phyloP scores from a whole-genome alignment of 169 alveolate genomes.

The Cryptosporidium xiaoi region DNA sequence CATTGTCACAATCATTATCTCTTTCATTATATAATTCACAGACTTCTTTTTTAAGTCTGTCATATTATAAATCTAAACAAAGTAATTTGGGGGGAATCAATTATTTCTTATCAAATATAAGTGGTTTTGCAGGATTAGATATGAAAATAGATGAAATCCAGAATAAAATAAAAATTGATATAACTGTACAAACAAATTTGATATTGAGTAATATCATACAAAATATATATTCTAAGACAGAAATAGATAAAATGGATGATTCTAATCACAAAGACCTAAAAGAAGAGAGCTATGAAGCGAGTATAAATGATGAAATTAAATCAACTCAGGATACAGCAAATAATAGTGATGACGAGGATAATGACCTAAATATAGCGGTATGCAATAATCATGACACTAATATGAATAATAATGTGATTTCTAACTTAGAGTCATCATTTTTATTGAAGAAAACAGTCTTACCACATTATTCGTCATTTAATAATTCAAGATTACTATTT shows the following conservation, averaged over 20 bases:
- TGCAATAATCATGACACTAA: neutral
- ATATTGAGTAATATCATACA: neutral
- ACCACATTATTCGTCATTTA: too few relatives aligned
- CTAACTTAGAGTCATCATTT: neutral
- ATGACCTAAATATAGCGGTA: neutral
- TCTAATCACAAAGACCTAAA: neutral
- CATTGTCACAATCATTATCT: too few relatives aligned
- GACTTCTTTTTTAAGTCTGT: too few relatives aligned
- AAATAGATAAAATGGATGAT: too few relatives aligned
- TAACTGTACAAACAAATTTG: constrained; percentile 25
- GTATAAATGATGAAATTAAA: neutral
- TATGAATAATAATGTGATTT: neutral
- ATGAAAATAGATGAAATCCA: constrained; percentile 7
- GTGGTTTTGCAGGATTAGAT: constrained; percentile 61
- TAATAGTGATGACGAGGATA: neutral
- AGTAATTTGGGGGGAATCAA: constrained; percentile 32
- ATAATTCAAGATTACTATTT: too few relatives aligned
- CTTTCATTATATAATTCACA: neutral
- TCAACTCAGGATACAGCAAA: neutral
- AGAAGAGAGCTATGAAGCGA: neutral
- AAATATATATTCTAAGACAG: neutral
- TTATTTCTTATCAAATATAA: constrained; percentile 37
- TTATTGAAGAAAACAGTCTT: neutral
- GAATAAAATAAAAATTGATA: neutral
- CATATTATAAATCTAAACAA: neutral